Conservation (phyloP, 371 early-diverging fungal genomes). For the Modicella reniformis region DNA sequence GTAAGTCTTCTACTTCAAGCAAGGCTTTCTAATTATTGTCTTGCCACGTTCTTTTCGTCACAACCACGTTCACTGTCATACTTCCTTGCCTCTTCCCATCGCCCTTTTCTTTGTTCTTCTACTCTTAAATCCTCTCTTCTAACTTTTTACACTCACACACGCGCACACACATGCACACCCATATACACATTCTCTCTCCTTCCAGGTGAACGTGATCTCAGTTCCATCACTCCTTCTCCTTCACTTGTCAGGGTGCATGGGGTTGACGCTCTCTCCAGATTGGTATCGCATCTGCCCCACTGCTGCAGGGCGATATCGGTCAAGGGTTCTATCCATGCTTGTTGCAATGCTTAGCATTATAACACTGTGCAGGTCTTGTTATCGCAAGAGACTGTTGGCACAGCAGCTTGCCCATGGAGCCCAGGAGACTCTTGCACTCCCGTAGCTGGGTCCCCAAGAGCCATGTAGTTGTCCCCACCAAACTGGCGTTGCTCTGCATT, state of each 20-base stretch:
- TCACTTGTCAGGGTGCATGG: conserved; percentile 39
- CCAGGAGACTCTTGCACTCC: conserved; percentile 37
- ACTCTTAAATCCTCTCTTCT: no score
- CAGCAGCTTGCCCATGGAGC: conserved; percentile 38
- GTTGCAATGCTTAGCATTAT: conserved; percentile 28
- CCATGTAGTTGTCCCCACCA: conserved; percentile 42
- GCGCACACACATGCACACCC: no score
- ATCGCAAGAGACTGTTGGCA: conserved; percentile 35
- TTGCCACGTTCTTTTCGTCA: background rate
- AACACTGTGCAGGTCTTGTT: conserved; percentile 29
- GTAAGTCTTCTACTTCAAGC: background rate
- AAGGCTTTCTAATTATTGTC: background rate
- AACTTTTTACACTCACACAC: no score
- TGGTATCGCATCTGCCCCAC: conserved; percentile 17
- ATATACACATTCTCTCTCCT: no score
- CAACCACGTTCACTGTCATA: background rate
- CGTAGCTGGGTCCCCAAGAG: conserved; percentile 35
- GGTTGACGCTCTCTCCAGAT: conserved; percentile 34
- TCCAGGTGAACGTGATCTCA: conserved; percentile 18
- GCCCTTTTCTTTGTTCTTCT: no score
- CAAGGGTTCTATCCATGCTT: conserved; percentile 26
- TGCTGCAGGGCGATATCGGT: conserved; percentile 26
- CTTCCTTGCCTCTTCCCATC: no score
- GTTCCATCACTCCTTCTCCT: conserved; percentile 13
- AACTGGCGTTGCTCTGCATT: conserved; percentile 32